These are phyloP conservation scores for Candida succiphila DNA, from an alignment of 805 yeast species.

Conservation along the genomic window DNA sequence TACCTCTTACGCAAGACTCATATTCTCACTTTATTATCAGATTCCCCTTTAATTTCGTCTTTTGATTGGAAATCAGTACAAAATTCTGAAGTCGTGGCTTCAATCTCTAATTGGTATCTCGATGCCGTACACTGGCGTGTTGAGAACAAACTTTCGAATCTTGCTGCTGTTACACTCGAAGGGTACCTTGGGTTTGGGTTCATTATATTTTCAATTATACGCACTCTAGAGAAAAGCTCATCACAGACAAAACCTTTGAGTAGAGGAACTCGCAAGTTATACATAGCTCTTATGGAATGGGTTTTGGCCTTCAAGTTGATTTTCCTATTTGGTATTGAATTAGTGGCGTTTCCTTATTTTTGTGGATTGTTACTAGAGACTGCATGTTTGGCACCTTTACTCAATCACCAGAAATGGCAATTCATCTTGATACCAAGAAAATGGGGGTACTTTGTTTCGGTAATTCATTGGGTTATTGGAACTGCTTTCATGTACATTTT, in stretches of 20 bases:
- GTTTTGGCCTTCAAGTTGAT: constrained; percentile 66
- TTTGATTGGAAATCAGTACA: not conserved
- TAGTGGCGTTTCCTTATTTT: constrained; percentile 74
- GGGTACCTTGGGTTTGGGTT: constrained; percentile 11
- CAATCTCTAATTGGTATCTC: not conserved
- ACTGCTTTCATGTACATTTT: constrained; percentile 80
- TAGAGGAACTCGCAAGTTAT: constrained; percentile 41
- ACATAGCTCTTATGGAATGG: constrained; percentile 42
- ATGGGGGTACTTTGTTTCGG: not conserved
- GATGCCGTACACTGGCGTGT: constrained; percentile 16
- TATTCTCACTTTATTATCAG: not conserved
- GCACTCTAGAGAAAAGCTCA: constrained; percentile 16
- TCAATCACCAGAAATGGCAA: no score
- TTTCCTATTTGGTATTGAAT: constrained; percentile 64
- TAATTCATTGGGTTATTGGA: constrained; percentile 55
- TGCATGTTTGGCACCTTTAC: no score
- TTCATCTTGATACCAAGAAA: no score
- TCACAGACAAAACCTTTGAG: constrained; percentile 32
- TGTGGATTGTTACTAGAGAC: no score
- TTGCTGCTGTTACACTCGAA: constrained; percentile 6
- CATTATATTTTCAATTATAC: constrained; percentile 9
- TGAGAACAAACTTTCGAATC: constrained; percentile 8
- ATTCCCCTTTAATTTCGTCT: not conserved
- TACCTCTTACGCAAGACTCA: no score
- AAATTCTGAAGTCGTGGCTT: constrained; percentile 3